Evolutionary conservation across 2,329 filamentous ascomycete genomes (phyloP), one percentile per base, ranked within the genome.

Genomic region (Cytospora piceae): DNA sequence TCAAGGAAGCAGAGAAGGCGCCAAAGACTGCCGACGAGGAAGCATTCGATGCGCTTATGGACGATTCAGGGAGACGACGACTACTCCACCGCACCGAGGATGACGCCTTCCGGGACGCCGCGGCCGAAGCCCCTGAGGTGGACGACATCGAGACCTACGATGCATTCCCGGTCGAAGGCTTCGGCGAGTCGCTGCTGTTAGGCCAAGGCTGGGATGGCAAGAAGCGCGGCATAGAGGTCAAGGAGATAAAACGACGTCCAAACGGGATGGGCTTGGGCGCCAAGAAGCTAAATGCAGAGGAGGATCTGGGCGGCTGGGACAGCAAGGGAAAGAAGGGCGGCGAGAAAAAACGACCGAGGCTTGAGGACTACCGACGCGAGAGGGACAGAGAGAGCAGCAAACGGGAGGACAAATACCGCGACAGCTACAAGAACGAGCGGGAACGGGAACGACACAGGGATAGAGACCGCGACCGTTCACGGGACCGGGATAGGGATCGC

Each of bases 131-230:
- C 0, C 93, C 93, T 1, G 90, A 93, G 27, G 83, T 87, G 34
- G 89, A 93, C 4, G 91, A 88, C 0, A 80, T 96, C 22, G 91
- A 92, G 39, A 92, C 95, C 72, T 98, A 98, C 78, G 90, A 91
- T 66, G 88, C 90, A 15, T 90, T 97, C 68, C 94, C 95, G 0
- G 93, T 98, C 20, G 94, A 97, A 71, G 93, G 97, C 72, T 99
- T 98, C 70, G 95, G 95, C 9, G 91, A 93, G 22, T 93, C 94
- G 0, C 83, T 98, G 69, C 83, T 99, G 42, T 88, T 94, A 37
- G 93, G 94, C 12, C 97, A 98, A 91, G 95, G 95, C 11, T 97
- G 94, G 94, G 93, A 97, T 81, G 90, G 79, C 76, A 85, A 87
- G 63, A 80, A 83, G 68, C 78, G 81, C 56, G 83, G 82, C 2